Percentiles rank a stretch among this genome's conserved stretches.
Evolutionary conservation across 148 eudicot species (phyloP).

Genomic region (Rhododendron mucronatum): DNA sequence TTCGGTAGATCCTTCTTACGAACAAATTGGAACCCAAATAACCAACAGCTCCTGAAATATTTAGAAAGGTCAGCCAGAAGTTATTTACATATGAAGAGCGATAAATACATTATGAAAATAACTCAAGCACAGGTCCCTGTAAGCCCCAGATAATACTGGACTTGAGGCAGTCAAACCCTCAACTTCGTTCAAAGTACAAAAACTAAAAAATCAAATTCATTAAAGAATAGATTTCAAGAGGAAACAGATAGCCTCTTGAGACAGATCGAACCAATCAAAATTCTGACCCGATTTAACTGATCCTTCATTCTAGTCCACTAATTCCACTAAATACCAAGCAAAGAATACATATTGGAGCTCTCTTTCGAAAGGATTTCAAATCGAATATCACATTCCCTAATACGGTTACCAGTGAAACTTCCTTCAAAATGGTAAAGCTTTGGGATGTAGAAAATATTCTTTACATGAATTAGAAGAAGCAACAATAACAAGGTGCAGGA

Average conservation of each 20-base stretch:
- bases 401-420: neutral
- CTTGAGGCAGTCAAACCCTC: neutral
- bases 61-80: neutral
- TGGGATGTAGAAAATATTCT: neutral
- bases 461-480: neutral
- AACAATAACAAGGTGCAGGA: neutral
- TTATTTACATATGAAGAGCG: neutral
- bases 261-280: neutral
- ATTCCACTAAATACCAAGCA: neutral
- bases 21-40: constrained; percentile 41
- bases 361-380: neutral
- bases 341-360: neutral
- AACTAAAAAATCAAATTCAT: neutral
- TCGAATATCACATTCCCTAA: neutral
- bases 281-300: neutral
- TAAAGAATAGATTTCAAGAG: neutral
- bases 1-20: constrained; percentile 42
- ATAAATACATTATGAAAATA: neutral
- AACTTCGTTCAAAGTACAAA: neutral
- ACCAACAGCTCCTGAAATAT: constrained; percentile 43
- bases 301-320: neutral
- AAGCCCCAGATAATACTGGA: neutral
- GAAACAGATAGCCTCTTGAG: neutral
- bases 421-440: neutral
- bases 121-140: neutral